Evolutionary conservation across 495 filamentous ascomycete species (phyloP), one percentile per base, ranked within the genome.

Genomic region (Aspergillus campestris): DNA sequence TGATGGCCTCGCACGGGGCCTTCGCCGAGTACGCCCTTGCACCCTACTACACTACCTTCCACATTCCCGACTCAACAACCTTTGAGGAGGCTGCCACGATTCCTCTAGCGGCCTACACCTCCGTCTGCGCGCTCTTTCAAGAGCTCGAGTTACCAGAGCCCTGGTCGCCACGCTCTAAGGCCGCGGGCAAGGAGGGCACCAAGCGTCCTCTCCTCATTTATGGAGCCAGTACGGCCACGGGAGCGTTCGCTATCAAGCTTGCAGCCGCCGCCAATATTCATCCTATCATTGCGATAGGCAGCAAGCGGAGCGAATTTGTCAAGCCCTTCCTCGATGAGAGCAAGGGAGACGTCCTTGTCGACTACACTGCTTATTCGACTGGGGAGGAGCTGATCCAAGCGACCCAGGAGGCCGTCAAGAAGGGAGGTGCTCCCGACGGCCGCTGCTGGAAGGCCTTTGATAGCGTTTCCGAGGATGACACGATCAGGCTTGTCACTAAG

Each of bases 31-130:
- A 87, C 57, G 80, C 81, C 10, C 58, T 89, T 34, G 74, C 74
- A 1, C 79, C 67, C 71, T 67, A 70, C 34, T 69, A 83, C 50
- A 78, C 82, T 0, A 87, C 83, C 0, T 88, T 87, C 54, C 81
- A 82, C 51, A 65, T 90, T 18, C 79, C 84, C 0, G 61, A 74
- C 29, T 70, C 75, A 35, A 81, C 69, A 2, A 75, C 58, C 36
- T 90, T 87, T 50, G 84, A 89, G 48, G 82, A 87, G 64, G 86
- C 77, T 9, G 78, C 86, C 0, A 78, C 85, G 0, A 70, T 88
- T 33, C 86, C 84, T 0, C 71, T 90, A 4, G 84, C 86, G 3
- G 83, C 81, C 27, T 79, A 87, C 80, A 89, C 86, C 1, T 71
- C 83, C 2, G 83, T 81, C 0, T 46, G 87, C 2, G 84, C 74